Conservation (phyloP, 176 grass and related monocot species). For the Avena insularis region DNA sequence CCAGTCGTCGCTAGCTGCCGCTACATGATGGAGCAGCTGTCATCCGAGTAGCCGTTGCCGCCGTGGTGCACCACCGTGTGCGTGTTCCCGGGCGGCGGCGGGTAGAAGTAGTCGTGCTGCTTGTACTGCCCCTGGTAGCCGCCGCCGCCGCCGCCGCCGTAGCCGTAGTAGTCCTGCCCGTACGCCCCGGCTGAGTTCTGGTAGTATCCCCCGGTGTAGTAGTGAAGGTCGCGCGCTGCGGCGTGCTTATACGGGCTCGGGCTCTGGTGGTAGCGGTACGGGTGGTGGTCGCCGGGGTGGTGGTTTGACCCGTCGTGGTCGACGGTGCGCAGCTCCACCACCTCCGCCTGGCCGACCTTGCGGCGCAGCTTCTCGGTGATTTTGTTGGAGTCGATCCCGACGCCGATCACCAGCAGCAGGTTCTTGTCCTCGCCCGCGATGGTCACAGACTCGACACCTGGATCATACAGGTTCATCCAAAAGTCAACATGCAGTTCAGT, state of each 20-base stretch:
- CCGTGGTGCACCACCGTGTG: slow-evolving; percentile 46
- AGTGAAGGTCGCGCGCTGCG: background rate
- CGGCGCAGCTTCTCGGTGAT: slow-evolving; percentile 58
- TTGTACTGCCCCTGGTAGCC: slow-evolving; percentile 33
- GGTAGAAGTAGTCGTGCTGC: slow-evolving; percentile 32
- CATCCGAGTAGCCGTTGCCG: slow-evolving; percentile 40
- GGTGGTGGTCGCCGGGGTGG: slow-evolving; percentile 6
- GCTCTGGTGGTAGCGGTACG: slow-evolving; percentile 52
- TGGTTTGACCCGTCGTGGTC: slow-evolving; percentile 20
- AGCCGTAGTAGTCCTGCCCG: background rate
- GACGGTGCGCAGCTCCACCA: slow-evolving; percentile 55
- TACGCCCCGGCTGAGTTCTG: slow-evolving; percentile 1
- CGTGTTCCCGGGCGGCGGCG: background rate
- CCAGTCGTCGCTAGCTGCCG: background rate
- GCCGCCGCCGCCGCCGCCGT: background rate
- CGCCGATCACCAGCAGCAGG: slow-evolving; percentile 61
- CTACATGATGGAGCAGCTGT: slow-evolving; percentile 56
- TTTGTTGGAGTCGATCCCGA: slow-evolving; percentile 52
- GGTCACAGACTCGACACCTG: slow-evolving; percentile 53
- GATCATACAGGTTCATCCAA: background rate
- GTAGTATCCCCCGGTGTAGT: slow-evolving; percentile 37
- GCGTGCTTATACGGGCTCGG: slow-evolving; percentile 42
- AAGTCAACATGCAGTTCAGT: background rate
- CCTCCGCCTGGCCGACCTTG: slow-evolving; percentile 59
- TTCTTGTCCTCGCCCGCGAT: slow-evolving; percentile 55